Evolutionary conservation across 345 rosid genomes (phyloP), one percentile per base, ranked within the genome.

Genomic region (Acer negundo): DNA sequence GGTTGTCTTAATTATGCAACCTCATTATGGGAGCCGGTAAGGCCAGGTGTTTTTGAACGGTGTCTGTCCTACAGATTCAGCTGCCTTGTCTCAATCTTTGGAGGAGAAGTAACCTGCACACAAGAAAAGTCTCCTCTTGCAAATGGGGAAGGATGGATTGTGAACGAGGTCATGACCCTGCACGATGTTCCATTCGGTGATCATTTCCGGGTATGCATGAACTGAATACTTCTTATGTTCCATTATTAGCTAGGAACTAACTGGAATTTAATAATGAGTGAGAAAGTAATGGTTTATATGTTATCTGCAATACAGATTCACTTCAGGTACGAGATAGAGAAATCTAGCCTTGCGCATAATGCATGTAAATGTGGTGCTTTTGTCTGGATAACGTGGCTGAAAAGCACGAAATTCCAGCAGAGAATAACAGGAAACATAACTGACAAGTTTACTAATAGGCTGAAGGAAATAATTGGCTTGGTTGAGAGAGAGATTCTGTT

Each of bases 151-250:
- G 98, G 96, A 10, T 95, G 93, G 96, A 84, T 86, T 53, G 72
- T 95, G 28, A 83, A 88, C 15, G 98, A 93, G 82, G 88, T 85
- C 75, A 87, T 90, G 78, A 83, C 78, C 72, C 88, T 93, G 2
- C 98, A 85, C 3, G 82, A 87, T 65, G 87, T 93, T 38, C 97
- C 98, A 6, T 93, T 93, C 19, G 86, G 82, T 0, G 93, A 93
- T 74, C 81, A 88, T 77, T 92, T 92, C 69, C 86, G 83, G 10
- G 97, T 89, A 90, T 1, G 84, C 72, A 2, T 49, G 53, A 6
- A 63, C 61, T 38, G 8, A 13, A 1, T 2, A 4, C 53, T 15
- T 1, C 9, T 4, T 11, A 17, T 28, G 69, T 4, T 44, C 26
- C 22, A 15, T 46, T 46, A 42, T 62, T 4, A 22, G 31, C 66